Evolutionary conservation across 2,329 filamentous ascomycete genomes (phyloP).

Genomic region (Trichoderma koningii): DNA sequence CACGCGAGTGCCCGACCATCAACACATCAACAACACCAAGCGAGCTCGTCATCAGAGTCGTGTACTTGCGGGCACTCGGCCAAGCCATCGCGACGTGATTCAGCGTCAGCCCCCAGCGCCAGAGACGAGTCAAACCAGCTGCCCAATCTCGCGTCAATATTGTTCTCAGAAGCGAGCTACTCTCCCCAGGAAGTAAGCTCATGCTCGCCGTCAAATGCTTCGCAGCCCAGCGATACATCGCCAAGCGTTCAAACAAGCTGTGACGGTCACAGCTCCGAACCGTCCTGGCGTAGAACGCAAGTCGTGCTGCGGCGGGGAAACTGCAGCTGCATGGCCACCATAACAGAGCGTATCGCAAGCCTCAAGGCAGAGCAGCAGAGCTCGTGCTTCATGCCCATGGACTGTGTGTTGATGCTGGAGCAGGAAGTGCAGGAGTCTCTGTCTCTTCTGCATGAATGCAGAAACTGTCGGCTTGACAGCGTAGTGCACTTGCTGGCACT

Average conservation of each 20-base stretch:
- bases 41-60: not conserved
- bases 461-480: slow-evolving; percentile 1
- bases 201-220: not conserved
- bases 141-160: not conserved
- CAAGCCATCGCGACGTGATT: not conserved
- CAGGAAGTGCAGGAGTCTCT: slow-evolving; percentile 19
- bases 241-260: not conserved
- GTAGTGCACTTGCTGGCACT: slow-evolving; percentile 9
- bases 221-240: slow-evolving; percentile 1
- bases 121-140: not conserved
- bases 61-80: not conserved
- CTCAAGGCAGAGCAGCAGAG: slow-evolving; percentile 15
- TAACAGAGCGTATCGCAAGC: slow-evolving; percentile 1
- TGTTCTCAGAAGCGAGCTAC: not conserved
- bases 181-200: not conserved
- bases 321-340: not conserved
- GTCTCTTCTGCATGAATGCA: not conserved
- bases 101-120: not conserved
- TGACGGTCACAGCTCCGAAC: not conserved
- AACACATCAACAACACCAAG: not conserved
- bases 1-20: not conserved
- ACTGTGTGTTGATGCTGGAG: slow-evolving; percentile 19
- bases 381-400: slow-evolving; percentile 7
- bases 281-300: not conserved
- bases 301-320: not conserved